Evolutionary conservation across 2,329 filamentous ascomycete genomes (phyloP), one percentile per base, ranked within the genome.

Genomic region (Fusarium piperis): DNA sequence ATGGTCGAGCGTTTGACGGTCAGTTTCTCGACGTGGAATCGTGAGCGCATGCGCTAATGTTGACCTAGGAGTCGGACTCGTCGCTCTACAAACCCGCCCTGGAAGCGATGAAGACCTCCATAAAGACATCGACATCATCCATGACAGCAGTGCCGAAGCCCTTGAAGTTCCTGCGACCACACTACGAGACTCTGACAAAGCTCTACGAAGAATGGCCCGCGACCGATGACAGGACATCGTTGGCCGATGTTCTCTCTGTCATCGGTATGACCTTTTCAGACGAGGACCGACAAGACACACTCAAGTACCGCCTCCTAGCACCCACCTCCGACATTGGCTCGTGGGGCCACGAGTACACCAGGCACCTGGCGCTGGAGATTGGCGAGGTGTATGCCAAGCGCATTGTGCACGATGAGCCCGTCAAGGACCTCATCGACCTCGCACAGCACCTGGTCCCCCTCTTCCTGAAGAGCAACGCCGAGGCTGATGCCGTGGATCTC

Each of bases 141-240:
- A 99, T 99, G 96, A 99, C 96, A 55, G 96, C 96, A 67, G 96
- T 99, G 70, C 96, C 97, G 26, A 99, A 99, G 85, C 96, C 96
- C 35, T 89, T 99, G 78, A 99, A 99, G 84, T 99, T 99, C 82
- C 89, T 99, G 72, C 91, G 96, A 85, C 96, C 95, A 75, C 95
- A 99, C 83, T 99, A 98, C 85, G 93, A 97, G 83, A 91, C 92
- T 64, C 87, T 99, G 79, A 92, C 92, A 70, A 93, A 93, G 81
- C 86, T 95, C 30, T 97, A 98, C 85, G 95, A 97, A 67, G 89
- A 92, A 81, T 99, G 97, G 96, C 88, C 92, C 5, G 88, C 89
- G 63, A 91, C 94, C 72, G 90, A 94, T 59, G 90, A 97, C 84
- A 97, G 97, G 89, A 94, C 92, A 68, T 89, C 94, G 4, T 86